Percentiles rank a stretch among this genome's conserved stretches.
These are phyloP conservation scores for Phialemonium atrogriseum DNA, from an alignment of 2,329 filamentous ascomycete species.

Conservation along the genomic window DNA sequence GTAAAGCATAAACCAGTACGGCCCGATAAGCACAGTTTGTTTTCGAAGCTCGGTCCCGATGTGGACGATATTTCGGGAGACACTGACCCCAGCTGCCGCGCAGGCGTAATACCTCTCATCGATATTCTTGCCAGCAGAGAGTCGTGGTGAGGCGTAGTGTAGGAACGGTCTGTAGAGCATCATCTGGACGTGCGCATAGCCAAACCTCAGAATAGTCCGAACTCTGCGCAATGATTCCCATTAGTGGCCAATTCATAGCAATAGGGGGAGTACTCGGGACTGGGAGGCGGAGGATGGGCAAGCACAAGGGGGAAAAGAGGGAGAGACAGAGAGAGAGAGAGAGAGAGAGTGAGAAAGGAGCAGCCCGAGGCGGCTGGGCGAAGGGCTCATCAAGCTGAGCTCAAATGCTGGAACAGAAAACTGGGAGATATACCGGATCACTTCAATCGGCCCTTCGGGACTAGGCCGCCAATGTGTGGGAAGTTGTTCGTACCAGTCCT, in stretches of 20 bases:
- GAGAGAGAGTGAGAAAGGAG: too few relatives aligned
- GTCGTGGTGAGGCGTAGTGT: slow-evolving; percentile 67
- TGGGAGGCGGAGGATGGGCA: too few relatives aligned
- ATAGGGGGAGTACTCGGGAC: not conserved
- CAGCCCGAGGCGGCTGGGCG: too few relatives aligned
- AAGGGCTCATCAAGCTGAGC: too few relatives aligned
- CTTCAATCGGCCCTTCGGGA: slow-evolving; percentile 63
- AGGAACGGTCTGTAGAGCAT: slow-evolving; percentile 77
- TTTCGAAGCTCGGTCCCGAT: slow-evolving; percentile 72
- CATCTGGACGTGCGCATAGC: slow-evolving; percentile 77
- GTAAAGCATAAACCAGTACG: slow-evolving; percentile 78
- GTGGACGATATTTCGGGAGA: slow-evolving; percentile 68
- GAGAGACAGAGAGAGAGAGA: too few relatives aligned
- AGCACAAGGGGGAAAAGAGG: slow-evolving; percentile 1
- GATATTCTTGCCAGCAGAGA: slow-evolving; percentile 46
- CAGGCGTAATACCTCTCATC: slow-evolving; percentile 75
- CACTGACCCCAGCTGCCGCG: slow-evolving; percentile 50
- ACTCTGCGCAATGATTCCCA: slow-evolving; percentile 31
- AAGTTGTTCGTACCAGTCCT: slow-evolving; percentile 56
- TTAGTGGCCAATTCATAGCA: not conserved
- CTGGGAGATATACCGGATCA: slow-evolving; percentile 57
- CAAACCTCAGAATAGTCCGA: slow-evolving; percentile 70
- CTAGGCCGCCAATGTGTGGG: slow-evolving; percentile 73
- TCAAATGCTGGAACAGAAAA: not conserved
- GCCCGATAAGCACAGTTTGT: slow-evolving; percentile 65